Evolutionary conservation across 306 rosid species (phyloP).

Genomic region (Quercus suber): DNA sequence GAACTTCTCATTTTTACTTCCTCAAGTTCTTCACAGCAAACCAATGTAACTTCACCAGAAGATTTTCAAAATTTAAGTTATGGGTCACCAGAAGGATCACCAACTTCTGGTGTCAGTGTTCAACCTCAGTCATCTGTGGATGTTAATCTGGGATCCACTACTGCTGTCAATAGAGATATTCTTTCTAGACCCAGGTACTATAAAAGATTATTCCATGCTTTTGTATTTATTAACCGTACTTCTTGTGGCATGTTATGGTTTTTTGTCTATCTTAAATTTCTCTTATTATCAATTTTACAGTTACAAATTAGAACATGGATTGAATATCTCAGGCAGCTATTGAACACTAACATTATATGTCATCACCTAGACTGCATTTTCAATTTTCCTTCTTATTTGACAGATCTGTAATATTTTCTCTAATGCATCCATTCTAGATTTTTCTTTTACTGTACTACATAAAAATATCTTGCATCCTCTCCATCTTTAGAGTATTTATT

Average conservation of each 20-base stretch:
- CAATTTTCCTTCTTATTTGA: neutral
- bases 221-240: neutral
- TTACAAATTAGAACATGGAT: neutral
- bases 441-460: neutral
- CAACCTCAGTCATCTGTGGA: slow-evolving; percentile 27
- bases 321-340: neutral
- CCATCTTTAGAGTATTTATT: neutral
- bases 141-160: slow-evolving; percentile 22
- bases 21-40: slow-evolving; percentile 33
- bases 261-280: neutral
- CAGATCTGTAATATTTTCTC: neutral
- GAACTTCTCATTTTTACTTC: slow-evolving; percentile 34
- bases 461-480: neutral
- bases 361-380: neutral
- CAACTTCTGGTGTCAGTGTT: slow-evolving; percentile 28
- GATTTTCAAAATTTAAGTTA: slow-evolving; percentile 9
- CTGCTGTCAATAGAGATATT: slow-evolving; percentile 27
- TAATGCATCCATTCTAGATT: neutral
- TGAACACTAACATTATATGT: neutral
- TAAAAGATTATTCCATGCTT: neutral
- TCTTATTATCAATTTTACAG: neutral
- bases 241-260: neutral
- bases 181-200: slow-evolving; percentile 54
- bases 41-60: slow-evolving; percentile 30
- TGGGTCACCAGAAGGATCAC: slow-evolving; percentile 31